Base-by-base conservation (phyloP, 495 filamentous ascomycete species). In the Xylaria scruposa region DNA sequence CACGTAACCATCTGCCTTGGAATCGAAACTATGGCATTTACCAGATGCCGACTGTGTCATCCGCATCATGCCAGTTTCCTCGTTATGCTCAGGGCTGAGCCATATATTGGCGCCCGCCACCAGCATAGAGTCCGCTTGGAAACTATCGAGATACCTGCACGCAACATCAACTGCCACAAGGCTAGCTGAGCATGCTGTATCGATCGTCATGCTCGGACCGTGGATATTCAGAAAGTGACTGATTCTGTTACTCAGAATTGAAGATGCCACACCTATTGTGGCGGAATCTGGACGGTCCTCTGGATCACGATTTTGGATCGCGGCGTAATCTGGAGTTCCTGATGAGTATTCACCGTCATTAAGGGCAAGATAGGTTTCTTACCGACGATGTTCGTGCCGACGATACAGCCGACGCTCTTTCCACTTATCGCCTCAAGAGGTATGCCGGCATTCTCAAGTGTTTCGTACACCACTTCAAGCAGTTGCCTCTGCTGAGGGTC, bases 401-500 rank as follows among this genome's bases (percentile, higher is more conserved):
- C 91, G 80, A 94, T 94, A 19, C 92, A 91, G 29, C 92, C 93
- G 42, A 94, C 88, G 5, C 91, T 84, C 78, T 92, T 87, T 19
- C 90, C 86, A 72, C 81, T 89, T 2, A 93, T 89, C 2, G 88
- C 88, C 3, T 93, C 90, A 0, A 92, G 91, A 53, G 90, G 87
- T 69, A 93, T 91, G 0, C 93, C 93, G 19, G 92, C 91, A 85
- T 91, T 93, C 78, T 97, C 93, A 1, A 97, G 85, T 1, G 92
- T 91, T 73, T 95, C 93, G 73, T 93, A 95, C 0, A 91, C 91
- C 53, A 91, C 93, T 46, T 92, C 88, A 9, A 97, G 83, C 4
- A 92, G 88, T 38, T 94, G 84, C 46, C 93, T 88, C 77, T 94
- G 93, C 75, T 92, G 91, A 3, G 93, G 93, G 76, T 97, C 93